These are phyloP conservation scores for Aspergillus carlsbadensis DNA, from an alignment of 495 filamentous ascomycete species.

Conservation along the genomic window DNA sequence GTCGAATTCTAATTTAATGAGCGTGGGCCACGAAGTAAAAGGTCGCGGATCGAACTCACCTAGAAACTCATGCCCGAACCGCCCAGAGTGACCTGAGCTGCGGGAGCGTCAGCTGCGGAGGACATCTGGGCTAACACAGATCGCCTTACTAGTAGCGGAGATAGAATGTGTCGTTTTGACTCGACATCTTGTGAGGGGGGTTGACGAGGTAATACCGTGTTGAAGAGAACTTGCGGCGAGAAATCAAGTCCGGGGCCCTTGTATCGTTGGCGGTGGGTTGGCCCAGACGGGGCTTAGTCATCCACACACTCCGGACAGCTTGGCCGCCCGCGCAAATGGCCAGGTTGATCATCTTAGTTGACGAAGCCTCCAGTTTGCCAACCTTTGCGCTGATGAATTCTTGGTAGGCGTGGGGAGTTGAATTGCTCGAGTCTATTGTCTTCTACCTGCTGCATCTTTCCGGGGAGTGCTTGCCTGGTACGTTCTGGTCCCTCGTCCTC, in stretches of 20 bases:
- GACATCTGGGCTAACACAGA: constrained; percentile 39
- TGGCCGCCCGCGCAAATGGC: constrained; percentile 43
- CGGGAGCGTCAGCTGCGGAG: constrained; percentile 48
- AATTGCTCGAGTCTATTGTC: constrained; percentile 31
- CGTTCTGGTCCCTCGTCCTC: constrained; percentile 14
- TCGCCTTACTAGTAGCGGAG: constrained; percentile 87
- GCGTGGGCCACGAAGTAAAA: constrained; percentile 8
- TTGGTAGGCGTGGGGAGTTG: constrained; percentile 45
- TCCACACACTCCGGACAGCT: constrained; percentile 48
- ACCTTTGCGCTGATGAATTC: constrained; percentile 38
- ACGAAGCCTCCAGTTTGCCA: constrained; percentile 30
- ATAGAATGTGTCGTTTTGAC: constrained; percentile 81
- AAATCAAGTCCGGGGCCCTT: constrained; percentile 6
- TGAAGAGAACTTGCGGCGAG: constrained; percentile 11
- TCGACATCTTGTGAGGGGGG: constrained; percentile 40
- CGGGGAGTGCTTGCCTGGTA: constrained; percentile 33
- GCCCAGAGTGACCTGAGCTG: constrained; percentile 95
- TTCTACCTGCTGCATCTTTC: constrained; percentile 19
- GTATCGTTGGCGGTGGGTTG: constrained; percentile 11
- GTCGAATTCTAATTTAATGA: constrained; percentile 79
- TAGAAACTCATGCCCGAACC: constrained; percentile 98
- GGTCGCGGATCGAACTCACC: constrained; percentile 52
- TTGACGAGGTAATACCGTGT: neutral
- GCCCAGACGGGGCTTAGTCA: constrained; percentile 43
- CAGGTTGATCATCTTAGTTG: constrained; percentile 37